A percentile compares a stretch with the other conserved stretches of the same genome.
Conservation (phyloP, 2,329 filamentous ascomycete genomes). For the Diplodia mutila region DNA sequence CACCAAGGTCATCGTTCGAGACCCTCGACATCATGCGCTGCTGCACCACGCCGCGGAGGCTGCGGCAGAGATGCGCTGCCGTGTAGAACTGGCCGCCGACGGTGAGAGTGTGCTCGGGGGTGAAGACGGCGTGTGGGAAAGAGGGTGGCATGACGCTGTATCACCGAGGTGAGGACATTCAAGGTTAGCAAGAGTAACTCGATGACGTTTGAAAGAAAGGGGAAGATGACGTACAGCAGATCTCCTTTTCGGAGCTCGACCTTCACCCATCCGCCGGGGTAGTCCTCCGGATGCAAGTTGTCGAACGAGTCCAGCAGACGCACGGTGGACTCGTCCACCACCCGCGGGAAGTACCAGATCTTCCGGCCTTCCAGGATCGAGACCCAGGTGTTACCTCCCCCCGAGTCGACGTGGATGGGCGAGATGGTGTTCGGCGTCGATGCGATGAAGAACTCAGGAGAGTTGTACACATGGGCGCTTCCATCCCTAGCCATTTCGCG, state of each 20-base stretch:
- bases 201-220: too few species aligned
- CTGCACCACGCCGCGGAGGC: background rate
- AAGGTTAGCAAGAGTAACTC: too few species aligned
- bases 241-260: background rate
- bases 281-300: background rate
- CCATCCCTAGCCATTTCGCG: too few species aligned
- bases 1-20: background rate
- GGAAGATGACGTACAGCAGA: background rate
- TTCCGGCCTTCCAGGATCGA: background rate
- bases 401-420: background rate
- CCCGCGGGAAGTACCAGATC: background rate
- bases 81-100: conserved; percentile 1
- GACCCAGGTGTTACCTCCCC: background rate
- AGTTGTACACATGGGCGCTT: too few species aligned
- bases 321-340: too few species aligned
- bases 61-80: background rate
- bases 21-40: background rate
- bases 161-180: too few species aligned
- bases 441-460: background rate
- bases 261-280: background rate
- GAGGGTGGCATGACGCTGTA: background rate
- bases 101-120: background rate
- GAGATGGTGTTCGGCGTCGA: background rate
- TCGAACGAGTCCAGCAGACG: background rate
- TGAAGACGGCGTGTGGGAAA: background rate